These are phyloP conservation scores for Eutrema japonicum DNA, from an alignment of 345 rosid species.

Conservation along the genomic window DNA sequence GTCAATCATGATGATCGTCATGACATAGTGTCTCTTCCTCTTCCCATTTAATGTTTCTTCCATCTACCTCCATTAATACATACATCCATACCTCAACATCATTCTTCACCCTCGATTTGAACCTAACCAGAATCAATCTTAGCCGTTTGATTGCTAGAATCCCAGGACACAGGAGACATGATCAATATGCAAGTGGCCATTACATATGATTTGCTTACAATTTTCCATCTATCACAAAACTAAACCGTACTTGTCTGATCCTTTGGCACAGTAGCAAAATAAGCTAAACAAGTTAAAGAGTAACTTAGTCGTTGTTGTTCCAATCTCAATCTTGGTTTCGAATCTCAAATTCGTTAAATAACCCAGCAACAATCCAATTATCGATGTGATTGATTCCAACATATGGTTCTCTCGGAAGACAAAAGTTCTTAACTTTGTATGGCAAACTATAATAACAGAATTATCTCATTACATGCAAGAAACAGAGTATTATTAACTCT, in stretches of 20 bases:
- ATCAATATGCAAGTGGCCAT: slow-evolving; percentile 35
- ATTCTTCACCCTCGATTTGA: slow-evolving; percentile 17
- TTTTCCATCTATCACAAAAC: not conserved
- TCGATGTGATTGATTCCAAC: slow-evolving; percentile 1
- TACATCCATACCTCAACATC: slow-evolving; percentile 41
- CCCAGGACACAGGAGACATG: slow-evolving; percentile 29
- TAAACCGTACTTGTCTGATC: slow-evolving; percentile 21
- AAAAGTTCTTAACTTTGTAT: slow-evolving; percentile 23
- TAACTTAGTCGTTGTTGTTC: slow-evolving; percentile 5
- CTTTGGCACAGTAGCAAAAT: slow-evolving; percentile 10
- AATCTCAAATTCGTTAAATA: not conserved
- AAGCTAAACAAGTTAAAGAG: not conserved
- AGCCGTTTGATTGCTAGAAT: slow-evolving; percentile 19
- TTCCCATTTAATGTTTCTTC: slow-evolving; percentile 33
- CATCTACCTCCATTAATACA: slow-evolving; percentile 43
- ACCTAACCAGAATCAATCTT: slow-evolving; percentile 26
- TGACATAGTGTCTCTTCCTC: slow-evolving; percentile 34
- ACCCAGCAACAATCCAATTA: not conserved
- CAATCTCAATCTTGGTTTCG: not conserved
- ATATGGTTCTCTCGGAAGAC: not conserved
- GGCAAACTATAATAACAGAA: slow-evolving; percentile 29
- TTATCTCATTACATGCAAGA: slow-evolving; percentile 1
- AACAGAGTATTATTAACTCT: slow-evolving; percentile 8
- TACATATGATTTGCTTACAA: slow-evolving; percentile 18
- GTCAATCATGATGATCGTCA: slow-evolving; percentile 41